Evolutionary conservation across 371 early-diverging fungal genomes (phyloP), one percentile per base, ranked within the genome.

Genomic region (Phascolomyces articulosus): DNA sequence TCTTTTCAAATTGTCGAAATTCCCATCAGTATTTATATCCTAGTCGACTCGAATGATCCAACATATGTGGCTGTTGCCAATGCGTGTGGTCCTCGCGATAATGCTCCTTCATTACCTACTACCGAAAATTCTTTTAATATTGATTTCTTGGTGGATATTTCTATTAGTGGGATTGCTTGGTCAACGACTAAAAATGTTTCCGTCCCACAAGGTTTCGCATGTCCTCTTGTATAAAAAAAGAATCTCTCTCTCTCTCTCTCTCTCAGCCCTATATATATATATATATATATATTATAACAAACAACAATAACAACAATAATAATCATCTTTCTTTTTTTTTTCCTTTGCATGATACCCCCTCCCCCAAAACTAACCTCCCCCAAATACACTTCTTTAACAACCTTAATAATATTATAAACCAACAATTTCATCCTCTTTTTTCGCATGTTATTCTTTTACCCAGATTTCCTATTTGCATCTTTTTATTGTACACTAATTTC

Each of bases 91-190:
- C 61, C 70, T 15, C 71, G 67, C 9, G 34, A 11, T 34, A 9
- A 34, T 34, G 6, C 38, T 62, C 63, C 10, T 61, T 55, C 29
- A 62, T 65, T 62, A 28, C 57, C 31, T 18, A 67, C 72, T 8
- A 60, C 61, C 53, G 65, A 41, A 66, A 73, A 61, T 64, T 62
- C 55, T 28, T 76, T 11, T 69, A 72, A 59, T 29, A 65, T 77
- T 10, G 69, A 72, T 8, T 65, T 80, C 29, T 58, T 63, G 24
- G 62, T 77, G 2, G 67, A 73, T 2, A 65, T 66, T 51, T 58
- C 67, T 24, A 75, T 80, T 38, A 44, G 65, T 40, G 80, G 80
- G 16, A 70, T 80, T 53, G 74, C 66, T 11, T 77, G 80, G 80
- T 40, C 72, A 26, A 61, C 63, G 15, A 66, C 67, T 16, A 60